Evolutionary conservation across 257 asterid species (phyloP).

Genomic region (Penstemon newberryi): DNA sequence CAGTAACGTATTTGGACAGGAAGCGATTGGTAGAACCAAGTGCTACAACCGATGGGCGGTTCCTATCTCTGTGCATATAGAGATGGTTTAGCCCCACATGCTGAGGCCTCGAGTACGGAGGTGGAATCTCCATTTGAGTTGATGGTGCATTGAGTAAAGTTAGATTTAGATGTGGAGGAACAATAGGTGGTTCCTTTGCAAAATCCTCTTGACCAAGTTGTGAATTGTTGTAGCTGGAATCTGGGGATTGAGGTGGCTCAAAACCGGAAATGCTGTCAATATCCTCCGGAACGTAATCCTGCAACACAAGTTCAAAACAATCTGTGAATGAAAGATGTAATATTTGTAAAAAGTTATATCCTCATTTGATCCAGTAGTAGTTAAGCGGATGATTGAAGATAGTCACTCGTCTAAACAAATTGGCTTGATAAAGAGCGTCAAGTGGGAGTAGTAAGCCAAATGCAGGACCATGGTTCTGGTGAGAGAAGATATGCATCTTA

Average conservation of each 20-base stretch:
- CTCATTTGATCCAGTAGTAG: too few relatives aligned
- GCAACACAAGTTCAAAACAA: slow-evolving; percentile 13
- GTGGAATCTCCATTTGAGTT: slow-evolving; percentile 77
- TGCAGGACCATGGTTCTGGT: too few relatives aligned
- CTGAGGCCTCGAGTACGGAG: slow-evolving; percentile 88
- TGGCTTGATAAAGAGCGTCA: too few relatives aligned
- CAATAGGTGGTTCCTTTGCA: background rate
- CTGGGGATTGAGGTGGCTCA: slow-evolving; percentile 53
- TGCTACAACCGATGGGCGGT: slow-evolving; percentile 85
- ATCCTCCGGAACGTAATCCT: background rate
- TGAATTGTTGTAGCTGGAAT: slow-evolving; percentile 51
- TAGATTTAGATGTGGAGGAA: slow-evolving; percentile 31
- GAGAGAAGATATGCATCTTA: too few relatives aligned
- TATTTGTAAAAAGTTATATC: too few relatives aligned
- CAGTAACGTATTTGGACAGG: slow-evolving; percentile 88
- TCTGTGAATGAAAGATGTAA: too few relatives aligned
- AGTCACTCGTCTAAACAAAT: too few relatives aligned
- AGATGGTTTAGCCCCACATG: slow-evolving; percentile 97
- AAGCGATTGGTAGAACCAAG: slow-evolving; percentile 91
- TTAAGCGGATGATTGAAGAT: too few relatives aligned
- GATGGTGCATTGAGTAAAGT: slow-evolving; percentile 81
- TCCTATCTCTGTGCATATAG: slow-evolving; percentile 92
- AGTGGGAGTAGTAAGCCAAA: too few relatives aligned
- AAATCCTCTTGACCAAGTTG: background rate
- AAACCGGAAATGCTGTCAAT: background rate